Base-by-base conservation (phyloP, 192 early-diverging fungal species). In the Anaeromyces robustus region DNA sequence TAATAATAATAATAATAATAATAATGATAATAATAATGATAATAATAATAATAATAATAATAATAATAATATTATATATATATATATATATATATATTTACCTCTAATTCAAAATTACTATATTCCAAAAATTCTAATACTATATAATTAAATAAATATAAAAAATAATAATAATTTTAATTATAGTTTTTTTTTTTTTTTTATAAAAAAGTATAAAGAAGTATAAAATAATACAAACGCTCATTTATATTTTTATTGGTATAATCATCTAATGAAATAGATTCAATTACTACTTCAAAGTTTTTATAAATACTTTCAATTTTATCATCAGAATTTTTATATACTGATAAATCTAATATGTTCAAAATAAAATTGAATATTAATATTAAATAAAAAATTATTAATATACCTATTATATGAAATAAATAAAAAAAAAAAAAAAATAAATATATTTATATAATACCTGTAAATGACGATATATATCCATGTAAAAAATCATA, bases 271-370 rank as follows among this genome's bases (percentile, higher is more conserved):
- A 52, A 52, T 4, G 43, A 52, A 3, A 52, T 52, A 14, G 43
- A 52, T 52, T 52, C 19, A 52, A 52, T 52, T 22, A 52, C 43
- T 22, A 22, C 19, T 81, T 89, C 91, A 80, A 94, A 93, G 79
- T 96, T 94, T 78, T 88, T 81, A 81, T 93, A 93, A 19, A 95
- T 87, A 6, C 89, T 78, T 29, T 92, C 93, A 77, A 95, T 93
- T 80, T 93, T 93, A 77, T 89, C 90, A 86, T 95, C 94, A 17
- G 93, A 81, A n/a, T 80, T 82, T 7, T 84, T 37, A 26, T 82
- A 78, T 22, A 83, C 22, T 4, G 84, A 77, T 59, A 77, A 77
- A 59, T 77, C 68, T 29, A n/a, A n/a, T n/a, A n/a, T n/a, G n/a
- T n/a, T n/a, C n/a, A n/a, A n/a, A n/a, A n/a, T n/a, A n/a, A n/a